A percentile compares a stretch with the other conserved stretches of the same genome.
phyloP scores from a whole-genome alignment of 768 basidiomycete genomes.

The Hypsizygus marmoreus region DNA sequence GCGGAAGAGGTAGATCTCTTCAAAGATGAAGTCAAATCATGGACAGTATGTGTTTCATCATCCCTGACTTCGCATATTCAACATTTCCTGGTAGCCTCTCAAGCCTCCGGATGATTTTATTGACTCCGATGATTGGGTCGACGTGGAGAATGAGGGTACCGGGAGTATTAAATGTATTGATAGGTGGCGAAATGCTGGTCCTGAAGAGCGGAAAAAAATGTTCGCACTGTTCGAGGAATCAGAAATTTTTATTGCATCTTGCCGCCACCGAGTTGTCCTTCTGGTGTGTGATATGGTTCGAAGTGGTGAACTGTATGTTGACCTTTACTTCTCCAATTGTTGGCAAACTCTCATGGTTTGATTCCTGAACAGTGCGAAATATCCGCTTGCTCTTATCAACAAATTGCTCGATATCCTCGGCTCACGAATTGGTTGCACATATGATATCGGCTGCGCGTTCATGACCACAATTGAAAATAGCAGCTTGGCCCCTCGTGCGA shows the following conservation, averaged over 20 bases:
- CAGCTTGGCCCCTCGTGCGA: slow-evolving; percentile 12
- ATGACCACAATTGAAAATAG: slow-evolving; percentile 22
- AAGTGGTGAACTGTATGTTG: slow-evolving; percentile 14
- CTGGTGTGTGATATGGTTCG: slow-evolving; percentile 16
- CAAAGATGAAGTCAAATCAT: slow-evolving; percentile 14
- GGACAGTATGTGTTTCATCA: no score
- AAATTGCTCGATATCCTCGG: slow-evolving; percentile 9
- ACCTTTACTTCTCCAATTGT: not conserved
- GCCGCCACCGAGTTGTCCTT: slow-evolving; percentile 20
- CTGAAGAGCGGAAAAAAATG: slow-evolving; percentile 19
- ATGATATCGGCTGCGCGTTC: slow-evolving; percentile 30
- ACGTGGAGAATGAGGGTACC: not conserved
- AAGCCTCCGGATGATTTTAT: no score
- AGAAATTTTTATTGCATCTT: slow-evolving; percentile 20
- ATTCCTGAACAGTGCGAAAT: slow-evolving; percentile 14
- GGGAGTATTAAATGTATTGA: slow-evolving; percentile 8
- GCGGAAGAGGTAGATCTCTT: slow-evolving; percentile 14
- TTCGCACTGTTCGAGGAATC: slow-evolving; percentile 22
- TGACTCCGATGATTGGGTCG: slow-evolving; percentile 6
- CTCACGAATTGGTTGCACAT: slow-evolving; percentile 10
- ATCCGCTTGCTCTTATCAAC: slow-evolving; percentile 14
- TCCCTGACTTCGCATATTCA: no score
- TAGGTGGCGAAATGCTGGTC: slow-evolving; percentile 20
- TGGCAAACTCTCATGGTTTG: not conserved
- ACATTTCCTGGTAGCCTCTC: no score